phyloP scores from a whole-genome alignment of 2,329 filamentous ascomycete species.

The Epichloe sp. region DNA sequence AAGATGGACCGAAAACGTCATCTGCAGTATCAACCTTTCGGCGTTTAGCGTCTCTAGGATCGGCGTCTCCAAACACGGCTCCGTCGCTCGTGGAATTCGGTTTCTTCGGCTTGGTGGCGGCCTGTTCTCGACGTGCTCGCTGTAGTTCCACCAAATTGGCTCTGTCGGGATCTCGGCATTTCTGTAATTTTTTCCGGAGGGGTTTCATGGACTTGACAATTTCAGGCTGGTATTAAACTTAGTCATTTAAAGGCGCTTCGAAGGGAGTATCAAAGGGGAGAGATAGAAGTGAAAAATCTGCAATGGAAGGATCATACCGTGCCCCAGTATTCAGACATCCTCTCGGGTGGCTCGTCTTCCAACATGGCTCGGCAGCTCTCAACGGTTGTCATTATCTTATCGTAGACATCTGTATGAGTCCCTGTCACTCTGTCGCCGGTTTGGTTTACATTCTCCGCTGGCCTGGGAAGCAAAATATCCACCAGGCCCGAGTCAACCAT shows the following conservation, averaged over 20 bases:
- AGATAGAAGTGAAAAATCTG: neutral
- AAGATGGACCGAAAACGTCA: constrained; percentile 34
- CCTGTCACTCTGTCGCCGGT: constrained; percentile 11
- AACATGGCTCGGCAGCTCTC: constrained; percentile 40
- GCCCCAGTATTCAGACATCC: constrained; percentile 40
- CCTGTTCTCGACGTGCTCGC: constrained; percentile 45
- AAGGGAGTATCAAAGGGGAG: no score
- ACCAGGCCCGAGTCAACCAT: constrained; percentile 58
- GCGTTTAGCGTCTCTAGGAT: constrained; percentile 30
- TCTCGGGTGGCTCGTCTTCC: constrained; percentile 42
- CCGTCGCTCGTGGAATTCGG: constrained; percentile 25
- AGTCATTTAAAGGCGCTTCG: neutral
- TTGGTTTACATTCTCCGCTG: constrained; percentile 18
- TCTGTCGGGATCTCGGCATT: constrained; percentile 62
- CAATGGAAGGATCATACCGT: constrained; percentile 24
- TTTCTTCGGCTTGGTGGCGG: constrained; percentile 32
- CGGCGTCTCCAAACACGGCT: constrained; percentile 31
- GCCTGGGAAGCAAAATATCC: constrained; percentile 32
- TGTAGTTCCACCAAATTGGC: constrained; percentile 59
- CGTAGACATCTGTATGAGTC: constrained; percentile 18
- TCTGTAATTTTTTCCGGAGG: constrained; percentile 55
- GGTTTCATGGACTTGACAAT: constrained; percentile 35
- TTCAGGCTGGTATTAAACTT: constrained; percentile 24
- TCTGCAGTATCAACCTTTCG: constrained; percentile 29
- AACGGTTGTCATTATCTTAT: constrained; percentile 37